Base-by-base conservation (phyloP, 176 grass and related monocot species). In the Otatea glauca region DNA sequence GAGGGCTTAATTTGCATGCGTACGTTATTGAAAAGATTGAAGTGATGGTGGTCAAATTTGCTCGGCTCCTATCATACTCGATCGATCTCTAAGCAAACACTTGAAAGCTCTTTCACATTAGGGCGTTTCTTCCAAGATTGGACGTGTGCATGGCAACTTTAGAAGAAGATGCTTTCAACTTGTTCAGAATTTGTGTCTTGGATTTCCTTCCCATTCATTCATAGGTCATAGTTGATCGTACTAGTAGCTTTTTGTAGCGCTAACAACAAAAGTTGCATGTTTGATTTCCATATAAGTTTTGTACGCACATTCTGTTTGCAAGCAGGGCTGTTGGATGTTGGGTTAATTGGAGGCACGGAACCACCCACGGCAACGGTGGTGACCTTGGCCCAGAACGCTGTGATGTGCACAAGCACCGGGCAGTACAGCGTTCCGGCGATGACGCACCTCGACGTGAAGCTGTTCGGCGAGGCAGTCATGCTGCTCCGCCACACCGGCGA, bases 141-240 rank as follows among this genome's bases (percentile, higher is more conserved):
- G 88, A 88, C 93, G 82, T 95, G 90, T 88, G 79, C 93, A 90
- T 88, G 88, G 72, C 75, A 83, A 38, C 41, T 81, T 47, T 37
- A 63, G 43, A 81, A 80, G 44, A 51, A 55, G 69, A 83, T 63
- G 81, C 69, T 61, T 60, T 42, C 73, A 73, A 56, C 49, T 12
- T 37, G 16, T 25, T 73, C 44, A 21, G 11, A 14, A 27, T 63
- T 63, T 32, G 24, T 64, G 69, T 18, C 35, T 81, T 85, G 80
- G 64, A 81, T 88, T 91, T 81, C 89, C 80, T 75, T 66, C n/a
- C 23, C 25, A 14, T 29, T 29, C 61, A 29, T 50, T 42, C 35
- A n/a, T 77, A 43, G 21, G 74, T 21, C 37, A 60, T 15, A 76
- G 58, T 76, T 56, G 21, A 17, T 64, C 25, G 25, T 16, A 64